phyloP scores from a whole-genome alignment of 2,329 filamentous ascomycete genomes.

The Fusarium vanettenii region DNA sequence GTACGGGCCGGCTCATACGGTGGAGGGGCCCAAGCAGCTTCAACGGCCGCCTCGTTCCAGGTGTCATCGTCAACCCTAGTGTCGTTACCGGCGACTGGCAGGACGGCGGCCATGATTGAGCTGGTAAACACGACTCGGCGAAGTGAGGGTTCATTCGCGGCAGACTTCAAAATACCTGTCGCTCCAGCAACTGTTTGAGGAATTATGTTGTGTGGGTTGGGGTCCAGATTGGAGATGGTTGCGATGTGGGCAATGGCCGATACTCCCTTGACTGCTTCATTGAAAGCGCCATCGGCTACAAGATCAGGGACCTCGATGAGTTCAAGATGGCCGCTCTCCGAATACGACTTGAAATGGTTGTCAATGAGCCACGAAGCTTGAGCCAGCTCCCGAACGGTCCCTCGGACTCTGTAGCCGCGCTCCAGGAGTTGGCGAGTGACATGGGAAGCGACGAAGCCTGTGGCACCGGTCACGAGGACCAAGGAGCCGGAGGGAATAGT shows the following conservation, averaged over 20 bases:
- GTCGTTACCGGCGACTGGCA: slow-evolving; percentile 3
- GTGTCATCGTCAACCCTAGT: slow-evolving; percentile 35
- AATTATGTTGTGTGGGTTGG: slow-evolving; percentile 57
- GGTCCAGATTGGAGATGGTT: slow-evolving; percentile 51
- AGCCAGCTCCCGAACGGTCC: slow-evolving; percentile 53
- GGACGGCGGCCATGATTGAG: slow-evolving; percentile 29
- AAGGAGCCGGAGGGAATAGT: slow-evolving; percentile 44
- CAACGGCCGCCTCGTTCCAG: slow-evolving; percentile 47
- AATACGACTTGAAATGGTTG: slow-evolving; percentile 45
- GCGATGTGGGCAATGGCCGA: slow-evolving; percentile 60
- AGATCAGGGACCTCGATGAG: slow-evolving; percentile 54
- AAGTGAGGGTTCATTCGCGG: slow-evolving; percentile 52
- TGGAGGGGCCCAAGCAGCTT: slow-evolving; percentile 46
- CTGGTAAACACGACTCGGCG: slow-evolving; percentile 48
- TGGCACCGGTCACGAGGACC: slow-evolving; percentile 60
- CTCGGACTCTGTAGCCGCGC: slow-evolving; percentile 56
- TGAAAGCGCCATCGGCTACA: slow-evolving; percentile 49
- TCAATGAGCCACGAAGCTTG: slow-evolving; percentile 50
- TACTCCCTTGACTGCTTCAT: slow-evolving; percentile 47
- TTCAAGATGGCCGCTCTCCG: slow-evolving; percentile 48
- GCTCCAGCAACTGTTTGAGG: slow-evolving; percentile 50
- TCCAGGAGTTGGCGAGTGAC: slow-evolving; percentile 54
- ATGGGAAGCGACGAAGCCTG: slow-evolving; percentile 58
- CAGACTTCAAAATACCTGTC: slow-evolving; percentile 54
- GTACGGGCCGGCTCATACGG: slow-evolving; percentile 33